Evolutionary conservation across 208 protist genomes (phyloP).

Genomic region (Vickermania ingenoplastis): DNA sequence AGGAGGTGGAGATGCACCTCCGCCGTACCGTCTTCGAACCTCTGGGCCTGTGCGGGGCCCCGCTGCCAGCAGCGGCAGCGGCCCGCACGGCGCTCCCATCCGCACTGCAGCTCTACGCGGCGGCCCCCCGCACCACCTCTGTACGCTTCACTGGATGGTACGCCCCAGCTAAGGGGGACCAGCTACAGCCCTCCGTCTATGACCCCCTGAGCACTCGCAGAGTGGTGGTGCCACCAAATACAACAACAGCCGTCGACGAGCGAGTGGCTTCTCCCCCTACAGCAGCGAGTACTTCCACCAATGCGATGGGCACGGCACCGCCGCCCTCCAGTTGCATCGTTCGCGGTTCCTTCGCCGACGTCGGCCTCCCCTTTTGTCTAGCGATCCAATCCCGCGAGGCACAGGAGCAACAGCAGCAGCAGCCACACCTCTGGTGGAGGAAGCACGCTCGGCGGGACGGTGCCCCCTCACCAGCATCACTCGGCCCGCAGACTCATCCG

Average conservation of each 20-base stretch:
- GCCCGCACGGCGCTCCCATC: background rate
- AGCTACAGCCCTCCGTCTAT: background rate
- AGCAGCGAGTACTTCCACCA: too few relatives aligned
- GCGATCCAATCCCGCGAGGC: background rate
- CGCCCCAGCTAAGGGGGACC: background rate
- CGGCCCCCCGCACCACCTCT: background rate
- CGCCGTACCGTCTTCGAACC: constrained; percentile 11
- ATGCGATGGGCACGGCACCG: background rate
- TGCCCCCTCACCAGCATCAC: background rate
- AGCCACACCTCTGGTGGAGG: background rate
- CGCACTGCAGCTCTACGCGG: background rate
- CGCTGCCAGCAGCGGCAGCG: background rate
- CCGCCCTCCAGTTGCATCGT: background rate
- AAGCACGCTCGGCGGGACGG: background rate
- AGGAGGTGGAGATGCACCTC: constrained; percentile 5
- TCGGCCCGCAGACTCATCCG: background rate
- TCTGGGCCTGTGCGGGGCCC: constrained; percentile 4
- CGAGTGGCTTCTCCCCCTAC: background rate
- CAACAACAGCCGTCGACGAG: background rate
- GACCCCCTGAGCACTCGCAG: too few relatives aligned
- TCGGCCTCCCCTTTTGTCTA: background rate
- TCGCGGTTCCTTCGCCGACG: background rate
- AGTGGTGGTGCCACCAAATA: too few relatives aligned
- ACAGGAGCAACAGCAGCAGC: background rate
- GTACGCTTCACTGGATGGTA: background rate